A percentile compares a stretch with the other conserved stretches of the same genome.
Conservation (phyloP, 805 yeast species). For the Maudiozyma turicensis region DNA sequence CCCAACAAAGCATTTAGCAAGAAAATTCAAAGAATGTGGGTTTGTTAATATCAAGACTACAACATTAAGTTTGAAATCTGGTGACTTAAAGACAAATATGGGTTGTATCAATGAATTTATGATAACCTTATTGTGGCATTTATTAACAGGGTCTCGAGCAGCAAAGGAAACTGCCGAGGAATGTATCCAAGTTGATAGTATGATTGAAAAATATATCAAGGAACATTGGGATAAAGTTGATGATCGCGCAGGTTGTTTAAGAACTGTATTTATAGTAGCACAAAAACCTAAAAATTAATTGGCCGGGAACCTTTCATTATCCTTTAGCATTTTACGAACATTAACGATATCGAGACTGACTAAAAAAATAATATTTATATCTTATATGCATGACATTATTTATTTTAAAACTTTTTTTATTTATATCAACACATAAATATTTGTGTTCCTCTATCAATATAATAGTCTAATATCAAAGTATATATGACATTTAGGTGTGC, state of each 20-base stretch:
- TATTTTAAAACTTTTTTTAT: background rate
- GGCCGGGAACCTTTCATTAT: too few relatives aligned
- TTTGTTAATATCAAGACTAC: conserved; percentile 23
- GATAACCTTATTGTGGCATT: conserved; percentile 14
- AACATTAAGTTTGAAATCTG: conserved; percentile 19
- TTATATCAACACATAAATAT: too few relatives aligned
- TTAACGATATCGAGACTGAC: background rate
- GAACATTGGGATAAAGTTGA: conserved; percentile 24
- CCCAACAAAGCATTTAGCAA: conserved; percentile 22
- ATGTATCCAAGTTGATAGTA: conserved; percentile 13
- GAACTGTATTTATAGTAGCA: conserved; percentile 20
- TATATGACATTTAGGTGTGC: too few relatives aligned
- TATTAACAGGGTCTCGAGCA: conserved; percentile 11
- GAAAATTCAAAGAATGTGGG: conserved; percentile 21
- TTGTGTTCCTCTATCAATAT: too few relatives aligned
- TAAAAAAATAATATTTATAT: background rate
- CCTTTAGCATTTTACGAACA: background rate
- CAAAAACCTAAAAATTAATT: conserved; percentile 16
- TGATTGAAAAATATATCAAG: conserved; percentile 18
- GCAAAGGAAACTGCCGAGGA: conserved; percentile 9
- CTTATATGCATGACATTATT: background rate
- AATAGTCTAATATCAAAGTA: too few relatives aligned
- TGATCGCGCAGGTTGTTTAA: conserved; percentile 20
- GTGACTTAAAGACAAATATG: conserved; percentile 23
- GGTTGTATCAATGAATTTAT: conserved; percentile 24